A percentile compares a stretch with the other conserved stretches of the same genome.
phyloP scores from a whole-genome alignment of 2,329 filamentous ascomycete genomes.

The Botryotinia narcissicola region DNA sequence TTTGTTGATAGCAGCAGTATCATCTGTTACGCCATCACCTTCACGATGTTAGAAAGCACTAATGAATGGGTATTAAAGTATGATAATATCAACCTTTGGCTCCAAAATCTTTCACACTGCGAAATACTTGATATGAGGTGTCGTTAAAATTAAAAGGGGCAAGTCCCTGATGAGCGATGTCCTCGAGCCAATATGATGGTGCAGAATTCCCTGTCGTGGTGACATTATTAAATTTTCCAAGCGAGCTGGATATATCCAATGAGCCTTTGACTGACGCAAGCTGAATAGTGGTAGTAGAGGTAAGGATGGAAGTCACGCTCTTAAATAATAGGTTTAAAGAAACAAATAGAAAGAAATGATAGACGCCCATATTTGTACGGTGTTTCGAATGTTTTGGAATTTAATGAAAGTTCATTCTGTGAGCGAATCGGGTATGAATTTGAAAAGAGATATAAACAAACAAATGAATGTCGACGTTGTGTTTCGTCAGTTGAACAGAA shows the following conservation, averaged over 20 bases:
- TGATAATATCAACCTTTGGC: constrained; percentile 26
- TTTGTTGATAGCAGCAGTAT: constrained; percentile 79
- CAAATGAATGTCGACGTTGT: neutral
- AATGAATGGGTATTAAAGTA: constrained; percentile 63
- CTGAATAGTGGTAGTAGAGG: neutral
- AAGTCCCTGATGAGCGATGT: constrained; percentile 28
- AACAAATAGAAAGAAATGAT: neutral
- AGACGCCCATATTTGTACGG: neutral
- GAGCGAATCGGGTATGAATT: neutral
- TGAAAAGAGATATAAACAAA: neutral
- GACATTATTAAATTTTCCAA: neutral
- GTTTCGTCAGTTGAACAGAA: neutral
- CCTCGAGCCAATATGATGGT: constrained; percentile 27
- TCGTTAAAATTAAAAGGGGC: constrained; percentile 22
- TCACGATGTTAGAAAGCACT: constrained; percentile 80
- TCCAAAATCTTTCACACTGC: constrained; percentile 31
- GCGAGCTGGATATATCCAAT: neutral
- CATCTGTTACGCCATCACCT: constrained; percentile 65
- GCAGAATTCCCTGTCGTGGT: neutral
- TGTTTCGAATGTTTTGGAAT: neutral
- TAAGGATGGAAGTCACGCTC: neutral
- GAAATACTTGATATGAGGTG: constrained; percentile 27
- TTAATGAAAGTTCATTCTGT: constrained; percentile 1
- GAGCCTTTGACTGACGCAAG: neutral
- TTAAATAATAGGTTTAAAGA: neutral